Conservation (phyloP, 352 stramenopile species). For the Phytophthora citricola region DNA sequence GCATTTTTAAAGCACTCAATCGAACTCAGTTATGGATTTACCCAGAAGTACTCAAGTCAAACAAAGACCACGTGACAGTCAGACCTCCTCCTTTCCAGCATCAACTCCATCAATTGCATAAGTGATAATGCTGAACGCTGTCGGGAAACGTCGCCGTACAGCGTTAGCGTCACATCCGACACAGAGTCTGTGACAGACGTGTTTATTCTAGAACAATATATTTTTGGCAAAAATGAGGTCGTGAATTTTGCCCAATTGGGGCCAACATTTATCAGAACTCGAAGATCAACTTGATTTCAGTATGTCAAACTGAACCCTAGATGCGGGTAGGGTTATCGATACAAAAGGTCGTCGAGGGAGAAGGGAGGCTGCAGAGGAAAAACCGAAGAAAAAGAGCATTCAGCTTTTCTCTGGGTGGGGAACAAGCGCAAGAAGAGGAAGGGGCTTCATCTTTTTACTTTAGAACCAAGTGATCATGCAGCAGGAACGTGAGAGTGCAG, state of each 20-base stretch:
- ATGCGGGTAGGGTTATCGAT: too few species aligned
- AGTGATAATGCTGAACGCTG: too few species aligned
- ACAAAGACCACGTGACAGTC: not conserved
- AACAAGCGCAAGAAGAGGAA: conserved; percentile 23
- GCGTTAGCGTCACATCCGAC: too few species aligned
- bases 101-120: too few species aligned
- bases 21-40: not conserved
- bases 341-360: too few species aligned
- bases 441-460: not conserved
- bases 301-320: too few species aligned
- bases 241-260: conserved; percentile 19
- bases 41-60: not conserved
- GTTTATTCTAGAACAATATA: not conserved
- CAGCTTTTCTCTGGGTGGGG: conserved; percentile 68
- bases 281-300: too few species aligned
- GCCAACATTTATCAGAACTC: conserved; percentile 20
- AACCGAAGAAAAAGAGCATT: conserved; percentile 35
- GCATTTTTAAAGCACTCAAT: not conserved
- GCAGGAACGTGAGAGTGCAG: conserved; percentile 79
- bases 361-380: not conserved
- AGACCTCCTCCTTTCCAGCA: too few species aligned
- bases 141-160: too few species aligned
- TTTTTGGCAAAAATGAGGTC: not conserved
- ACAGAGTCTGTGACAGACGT: too few species aligned
- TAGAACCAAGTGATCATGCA: conserved; percentile 51